Percentiles rank a stretch among this genome's conserved stretches.
Conservation (phyloP, 306 rosid genomes). For the Cotoneaster glaucophyllus region DNA sequence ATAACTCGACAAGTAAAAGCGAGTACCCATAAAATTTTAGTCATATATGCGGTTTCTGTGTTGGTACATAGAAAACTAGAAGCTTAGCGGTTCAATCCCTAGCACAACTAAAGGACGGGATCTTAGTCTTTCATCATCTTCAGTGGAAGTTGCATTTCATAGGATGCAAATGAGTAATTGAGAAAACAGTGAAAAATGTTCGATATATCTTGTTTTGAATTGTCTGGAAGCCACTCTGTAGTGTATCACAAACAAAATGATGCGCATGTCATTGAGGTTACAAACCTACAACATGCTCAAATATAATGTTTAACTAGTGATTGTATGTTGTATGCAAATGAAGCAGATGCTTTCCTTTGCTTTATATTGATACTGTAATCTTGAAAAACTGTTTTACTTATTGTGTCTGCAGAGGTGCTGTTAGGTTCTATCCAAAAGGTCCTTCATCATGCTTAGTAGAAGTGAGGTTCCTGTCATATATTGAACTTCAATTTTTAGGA, state of each 20-base stretch:
- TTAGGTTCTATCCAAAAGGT: constrained; percentile 89
- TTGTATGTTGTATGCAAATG: neutral
- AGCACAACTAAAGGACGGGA: neutral
- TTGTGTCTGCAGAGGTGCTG: constrained; percentile 73
- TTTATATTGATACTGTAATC: neutral
- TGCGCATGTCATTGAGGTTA: neutral
- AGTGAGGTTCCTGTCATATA: constrained; percentile 42
- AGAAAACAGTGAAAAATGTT: neutral
- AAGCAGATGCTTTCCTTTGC: neutral
- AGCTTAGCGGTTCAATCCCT: neutral
- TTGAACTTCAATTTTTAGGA: neutral
- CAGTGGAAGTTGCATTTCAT: neutral
- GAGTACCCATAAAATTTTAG: neutral
- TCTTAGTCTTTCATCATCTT: neutral
- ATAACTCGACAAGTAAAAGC: neutral
- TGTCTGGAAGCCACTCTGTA: neutral
- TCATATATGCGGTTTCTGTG: neutral
- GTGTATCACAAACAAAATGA: neutral
- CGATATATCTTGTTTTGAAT: neutral
- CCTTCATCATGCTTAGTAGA: constrained; percentile 74
- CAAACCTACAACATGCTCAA: neutral
- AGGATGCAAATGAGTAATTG: neutral
- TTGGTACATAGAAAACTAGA: neutral
- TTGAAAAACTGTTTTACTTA: constrained; percentile 29
- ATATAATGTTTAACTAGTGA: neutral